Evolutionary conservation across 129 eudicot species (phyloP).

Genomic region (Tagetes erecta): DNA sequence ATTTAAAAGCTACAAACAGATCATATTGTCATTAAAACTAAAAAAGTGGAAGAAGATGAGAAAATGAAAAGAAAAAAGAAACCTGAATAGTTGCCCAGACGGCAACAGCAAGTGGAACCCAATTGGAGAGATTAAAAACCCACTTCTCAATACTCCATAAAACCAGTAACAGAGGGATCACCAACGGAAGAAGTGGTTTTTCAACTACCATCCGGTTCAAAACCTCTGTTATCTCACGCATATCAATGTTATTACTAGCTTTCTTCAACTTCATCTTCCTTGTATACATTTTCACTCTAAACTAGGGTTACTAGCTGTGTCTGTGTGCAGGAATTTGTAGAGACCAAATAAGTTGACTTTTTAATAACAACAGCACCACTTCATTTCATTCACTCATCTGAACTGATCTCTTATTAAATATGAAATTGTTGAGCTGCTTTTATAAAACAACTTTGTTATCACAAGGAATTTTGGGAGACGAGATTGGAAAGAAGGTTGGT

Average conservation of each 20-base stretch:
- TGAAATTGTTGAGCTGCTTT: neutral
- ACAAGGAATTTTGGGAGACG: slow-evolving; percentile 15
- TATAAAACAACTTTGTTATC: neutral
- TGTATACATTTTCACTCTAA: slow-evolving; percentile 20
- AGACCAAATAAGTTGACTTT: slow-evolving; percentile 24
- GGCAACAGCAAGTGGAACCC: slow-evolving; percentile 90
- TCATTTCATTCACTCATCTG: no score
- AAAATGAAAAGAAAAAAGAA: neutral
- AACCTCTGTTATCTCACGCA: slow-evolving; percentile 51
- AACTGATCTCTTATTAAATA: neutral
- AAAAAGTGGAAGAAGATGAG: neutral
- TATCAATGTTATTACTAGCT: slow-evolving; percentile 22
- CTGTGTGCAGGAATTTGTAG: neutral
- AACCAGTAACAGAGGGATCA: slow-evolving; percentile 60
- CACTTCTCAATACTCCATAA: slow-evolving; percentile 86
- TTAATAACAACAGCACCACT: no score
- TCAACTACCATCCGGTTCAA: slow-evolving; percentile 51
- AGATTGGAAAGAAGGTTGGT: slow-evolving; percentile 19
- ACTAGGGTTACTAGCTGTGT: no score
- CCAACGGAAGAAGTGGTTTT: slow-evolving; percentile 55
- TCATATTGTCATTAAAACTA: neutral
- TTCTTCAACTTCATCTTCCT: slow-evolving; percentile 45
- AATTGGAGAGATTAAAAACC: slow-evolving; percentile 80
- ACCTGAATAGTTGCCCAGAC: slow-evolving; percentile 97
- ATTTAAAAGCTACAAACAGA: neutral